These are phyloP conservation scores for Cordyceps javanica DNA, from an alignment of 2,329 filamentous ascomycete genomes.

Conservation along the genomic window DNA sequence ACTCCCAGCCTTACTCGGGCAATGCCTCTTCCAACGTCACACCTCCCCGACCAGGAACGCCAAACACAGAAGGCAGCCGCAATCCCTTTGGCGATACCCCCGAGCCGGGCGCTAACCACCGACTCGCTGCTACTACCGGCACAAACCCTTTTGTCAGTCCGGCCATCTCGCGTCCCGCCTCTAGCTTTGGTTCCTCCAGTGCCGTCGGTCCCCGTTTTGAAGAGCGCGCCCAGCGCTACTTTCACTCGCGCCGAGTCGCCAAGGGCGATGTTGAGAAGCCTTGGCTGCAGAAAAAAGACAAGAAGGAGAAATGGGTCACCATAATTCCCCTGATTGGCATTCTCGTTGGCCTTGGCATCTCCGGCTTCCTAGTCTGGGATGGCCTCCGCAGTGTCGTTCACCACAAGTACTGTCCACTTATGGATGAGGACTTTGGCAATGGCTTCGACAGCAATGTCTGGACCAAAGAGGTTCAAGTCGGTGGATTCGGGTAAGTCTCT, in stretches of 20 bases:
- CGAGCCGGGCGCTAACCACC: constrained; percentile 31
- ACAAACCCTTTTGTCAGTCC: constrained; percentile 44
- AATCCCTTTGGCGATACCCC: constrained; percentile 36
- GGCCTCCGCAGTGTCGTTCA: constrained; percentile 65
- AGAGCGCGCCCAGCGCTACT: constrained; percentile 49
- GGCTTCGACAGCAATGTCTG: constrained; percentile 57
- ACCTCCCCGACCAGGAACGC: constrained; percentile 35
- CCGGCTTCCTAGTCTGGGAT: constrained; percentile 69
- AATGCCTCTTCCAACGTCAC: constrained; percentile 33
- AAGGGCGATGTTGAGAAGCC: constrained; percentile 71
- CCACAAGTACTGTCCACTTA: constrained; percentile 65
- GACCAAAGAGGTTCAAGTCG: constrained; percentile 69
- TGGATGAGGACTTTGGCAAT: constrained; percentile 57
- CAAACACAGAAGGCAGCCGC: constrained; percentile 33
- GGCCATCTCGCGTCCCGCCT: constrained; percentile 37
- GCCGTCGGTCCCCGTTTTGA: constrained; percentile 30
- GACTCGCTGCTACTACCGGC: constrained; percentile 17
- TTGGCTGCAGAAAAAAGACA: constrained; percentile 67
- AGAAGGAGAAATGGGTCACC: constrained; percentile 80
- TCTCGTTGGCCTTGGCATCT: constrained; percentile 58
- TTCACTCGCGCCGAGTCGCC: constrained; percentile 65
- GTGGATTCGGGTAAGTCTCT: constrained; percentile 63
- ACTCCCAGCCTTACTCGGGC: constrained; percentile 24
- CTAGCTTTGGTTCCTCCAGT: constrained; percentile 41
- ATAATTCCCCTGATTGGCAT: constrained; percentile 72